A percentile compares a stretch with the other conserved stretches of the same genome.
Evolutionary conservation across 2,329 filamentous ascomycete species (phyloP).

Genomic region (Ophiocordyceps camponoti-leonardi): DNA sequence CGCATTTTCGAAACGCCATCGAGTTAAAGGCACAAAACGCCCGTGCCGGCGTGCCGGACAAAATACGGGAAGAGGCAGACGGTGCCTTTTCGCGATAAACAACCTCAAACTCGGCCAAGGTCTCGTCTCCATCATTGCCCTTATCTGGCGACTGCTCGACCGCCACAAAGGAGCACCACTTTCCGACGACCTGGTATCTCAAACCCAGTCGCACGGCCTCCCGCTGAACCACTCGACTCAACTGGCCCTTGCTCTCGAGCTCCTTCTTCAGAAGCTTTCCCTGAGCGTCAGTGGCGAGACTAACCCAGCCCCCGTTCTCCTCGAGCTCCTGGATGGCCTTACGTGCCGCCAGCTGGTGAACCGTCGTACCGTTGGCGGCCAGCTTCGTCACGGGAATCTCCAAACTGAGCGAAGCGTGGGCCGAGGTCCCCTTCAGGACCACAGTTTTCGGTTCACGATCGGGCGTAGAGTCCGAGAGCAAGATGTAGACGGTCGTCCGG

Average conservation of each 20-base stretch:
- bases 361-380: conserved; percentile 27
- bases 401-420: conserved; percentile 41
- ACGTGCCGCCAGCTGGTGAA: conserved; percentile 55
- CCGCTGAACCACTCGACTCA: conserved; percentile 42
- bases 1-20: no score
- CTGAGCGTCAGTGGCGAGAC: conserved; percentile 26
- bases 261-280: conserved; percentile 27
- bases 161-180: conserved; percentile 60
- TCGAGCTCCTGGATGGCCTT: conserved; percentile 54
- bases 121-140: not conserved
- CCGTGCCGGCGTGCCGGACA: no score
- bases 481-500: conserved; percentile 46
- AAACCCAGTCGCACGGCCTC: conserved; percentile 51
- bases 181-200: conserved; percentile 48
- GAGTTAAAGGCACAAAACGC: no score
- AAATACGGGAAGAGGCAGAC: not conserved
- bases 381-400: conserved; percentile 43
- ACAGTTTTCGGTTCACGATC: conserved; percentile 30
- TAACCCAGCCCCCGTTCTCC: conserved; percentile 50
- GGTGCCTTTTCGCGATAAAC: not conserved
- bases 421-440: conserved; percentile 37
- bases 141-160: conserved; percentile 25
- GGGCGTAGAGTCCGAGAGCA: conserved; percentile 35
- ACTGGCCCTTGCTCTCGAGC: conserved; percentile 28
- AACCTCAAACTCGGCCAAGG: not conserved